Base-by-base conservation (phyloP, 148 eudicot genomes). In the Bassia scoparia region DNA sequence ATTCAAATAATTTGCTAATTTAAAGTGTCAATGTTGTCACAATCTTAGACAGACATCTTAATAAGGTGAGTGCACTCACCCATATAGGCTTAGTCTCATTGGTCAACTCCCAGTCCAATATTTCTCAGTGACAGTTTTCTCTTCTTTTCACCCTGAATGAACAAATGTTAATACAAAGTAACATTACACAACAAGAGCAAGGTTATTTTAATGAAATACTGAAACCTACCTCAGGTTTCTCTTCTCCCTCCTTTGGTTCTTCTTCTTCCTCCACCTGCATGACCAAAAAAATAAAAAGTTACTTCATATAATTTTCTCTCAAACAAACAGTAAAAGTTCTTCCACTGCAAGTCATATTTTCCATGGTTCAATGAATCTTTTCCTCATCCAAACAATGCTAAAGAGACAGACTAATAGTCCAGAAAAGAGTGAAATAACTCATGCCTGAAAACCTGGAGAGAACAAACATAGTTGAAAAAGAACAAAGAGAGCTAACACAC, bases 31-130 rank as follows among this genome's bases (percentile, higher is more conserved):
- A 20, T 20, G 20, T 2, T 9, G 50, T 43, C 1, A 21, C 48
- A 54, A 15, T 23, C 21, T 11, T 18, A 33, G 21, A 24, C 34
- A 38, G 49, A 26, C 27, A 17, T 58, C 60, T 58, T n/a, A 27
- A 43, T 27, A 55, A 65, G 52, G 38, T 35, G 49, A 35, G 52
- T 54, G 49, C 35, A 72, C 93, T 82, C 77, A 95, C 99, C 99
- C 97, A 95, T 73, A 95, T 91, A 67, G 99, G 99, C 81, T 95
- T 95, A 27, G 97, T 95, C 81, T 89, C 99, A 68, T 95, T 95
- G 52, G 90, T 83, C 74, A 95, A 74, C 79, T 95, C 99, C 97
- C 99, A 95, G 83, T 95, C 99, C 96, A 89, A 54, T 95, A 95
- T 70, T 95, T 91, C 76, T 95, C 99, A 59, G 96, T 95, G 82